Base-by-base conservation (phyloP, 2,329 filamentous ascomycete species). In the Pseudocercospora macadamiae region DNA sequence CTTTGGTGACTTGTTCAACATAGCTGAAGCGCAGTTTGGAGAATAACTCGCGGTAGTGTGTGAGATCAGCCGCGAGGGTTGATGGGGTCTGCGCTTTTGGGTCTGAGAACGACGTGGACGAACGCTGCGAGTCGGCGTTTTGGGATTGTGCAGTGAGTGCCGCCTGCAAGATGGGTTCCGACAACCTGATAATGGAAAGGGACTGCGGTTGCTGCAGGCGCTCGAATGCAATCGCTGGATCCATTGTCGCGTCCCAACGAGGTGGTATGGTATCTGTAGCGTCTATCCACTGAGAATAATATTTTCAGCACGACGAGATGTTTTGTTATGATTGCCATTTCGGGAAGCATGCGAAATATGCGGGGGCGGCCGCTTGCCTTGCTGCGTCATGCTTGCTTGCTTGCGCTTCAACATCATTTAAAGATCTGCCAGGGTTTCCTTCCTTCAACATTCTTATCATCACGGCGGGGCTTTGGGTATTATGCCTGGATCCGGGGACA, bases 1-100 rank as follows among this genome's bases (percentile, higher is more conserved):
- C 95, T 77, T 97, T 99, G 44, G 93, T 97, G 63, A 97, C 92
- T 80, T 97, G 95, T 77, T 99, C 95, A 68, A 97, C 89, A 76
- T 97, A 97, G 64, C 90, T 96, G 80, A 97, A 97, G 67, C 93
- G 91, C 36, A 97, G 83, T 78, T 99, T 97, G 39, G 91, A 89
- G 76, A 97, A 99, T 18, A 97, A 85, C 76, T 97, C 93, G 77
- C 90, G 91, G 79, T 97, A 97, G 75, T 97, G 93, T 26, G 83
- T 81, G 25, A 97, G 82, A 74, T 97, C 93, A 25, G 90, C 90
- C 64, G 90, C 87, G 6, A 97, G 81, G 16, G 88, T 88, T 14
- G 89, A 84, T 0, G 93, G 91, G 8, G 87, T 90, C 16, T 86
- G 85, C 10, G 55, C 45, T 61, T 83, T 85, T 65, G 88, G 86